phyloP scores from a whole-genome alignment of 2,329 filamentous ascomycete genomes.

The Didymellaceae sp. region DNA sequence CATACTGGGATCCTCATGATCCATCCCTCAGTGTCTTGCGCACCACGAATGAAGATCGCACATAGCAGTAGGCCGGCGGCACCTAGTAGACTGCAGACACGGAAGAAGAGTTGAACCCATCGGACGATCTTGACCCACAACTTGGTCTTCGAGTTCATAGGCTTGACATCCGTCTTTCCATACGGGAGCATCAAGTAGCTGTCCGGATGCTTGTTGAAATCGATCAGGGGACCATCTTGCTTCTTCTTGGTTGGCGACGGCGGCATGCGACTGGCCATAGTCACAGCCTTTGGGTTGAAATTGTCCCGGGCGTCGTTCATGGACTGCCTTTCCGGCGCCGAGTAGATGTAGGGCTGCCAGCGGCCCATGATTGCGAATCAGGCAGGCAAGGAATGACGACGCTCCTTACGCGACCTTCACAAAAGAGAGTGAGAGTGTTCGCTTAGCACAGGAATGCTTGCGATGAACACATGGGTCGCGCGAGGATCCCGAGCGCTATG shows the following conservation, averaged over 20 bases:
- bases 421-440: slow-evolving; percentile 37
- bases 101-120: slow-evolving; percentile 70
- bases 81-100: slow-evolving; percentile 70
- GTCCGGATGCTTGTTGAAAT: slow-evolving; percentile 87
- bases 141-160: slow-evolving; percentile 75
- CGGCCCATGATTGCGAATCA: slow-evolving; percentile 49
- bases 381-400: slow-evolving; percentile 37
- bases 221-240: slow-evolving; percentile 76
- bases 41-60: slow-evolving; percentile 76
- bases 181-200: slow-evolving; percentile 70
- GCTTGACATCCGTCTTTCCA: slow-evolving; percentile 65
- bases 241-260: slow-evolving; percentile 66
- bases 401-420: slow-evolving; percentile 33
- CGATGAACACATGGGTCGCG: slow-evolving; percentile 38
- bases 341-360: slow-evolving; percentile 77
- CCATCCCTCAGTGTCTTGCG: slow-evolving; percentile 71
- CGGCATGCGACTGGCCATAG: slow-evolving; percentile 76
- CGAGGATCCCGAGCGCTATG: slow-evolving; percentile 35
- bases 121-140: slow-evolving; percentile 72
- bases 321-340: slow-evolving; percentile 58
- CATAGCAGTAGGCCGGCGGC: slow-evolving; percentile 75
- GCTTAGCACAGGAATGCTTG: slow-evolving; percentile 46
- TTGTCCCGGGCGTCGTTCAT: slow-evolving; percentile 51
- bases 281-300: slow-evolving; percentile 90
- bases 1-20: slow-evolving; percentile 78